phyloP scores from a whole-genome alignment of 495 filamentous ascomycete genomes.

The Xylaria acuta region DNA sequence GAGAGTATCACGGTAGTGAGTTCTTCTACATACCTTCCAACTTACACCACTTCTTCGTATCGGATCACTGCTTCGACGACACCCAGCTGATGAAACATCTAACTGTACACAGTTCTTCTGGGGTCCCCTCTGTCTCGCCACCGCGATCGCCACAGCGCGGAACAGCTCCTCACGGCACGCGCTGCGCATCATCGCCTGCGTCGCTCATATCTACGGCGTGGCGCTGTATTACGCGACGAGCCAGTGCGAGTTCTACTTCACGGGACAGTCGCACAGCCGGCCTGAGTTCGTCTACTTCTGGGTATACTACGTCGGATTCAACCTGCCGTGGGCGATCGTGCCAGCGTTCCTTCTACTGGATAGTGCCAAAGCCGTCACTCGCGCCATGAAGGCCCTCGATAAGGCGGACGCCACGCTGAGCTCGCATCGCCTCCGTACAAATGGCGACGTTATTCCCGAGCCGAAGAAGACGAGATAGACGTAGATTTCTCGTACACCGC shows the following conservation, averaged over 20 bases:
- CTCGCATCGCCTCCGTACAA: conserved; percentile 29
- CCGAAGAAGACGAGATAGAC: conserved; percentile 36
- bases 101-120: conserved; percentile 56
- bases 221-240: conserved; percentile 85
- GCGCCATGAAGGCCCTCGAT: conserved; percentile 52
- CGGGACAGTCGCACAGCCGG: conserved; percentile 67
- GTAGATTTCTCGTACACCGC: neutral
- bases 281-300: conserved; percentile 86
- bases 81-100: conserved; percentile 9
- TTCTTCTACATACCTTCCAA: conserved; percentile 1
- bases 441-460: conserved; percentile 14
- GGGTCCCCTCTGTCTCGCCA: conserved; percentile 80
- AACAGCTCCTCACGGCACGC: conserved; percentile 67
- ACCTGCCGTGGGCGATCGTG: conserved; percentile 84
- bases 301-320: conserved; percentile 87
- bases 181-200: conserved; percentile 72
- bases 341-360: conserved; percentile 63
- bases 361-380: conserved; percentile 56
- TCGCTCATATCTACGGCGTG: conserved; percentile 87
- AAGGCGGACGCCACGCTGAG: conserved; percentile 40
- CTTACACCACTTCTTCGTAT: neutral
- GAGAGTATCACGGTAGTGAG: conserved; percentile 81
- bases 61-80: no score
- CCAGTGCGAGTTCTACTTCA: conserved; percentile 67
- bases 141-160: conserved; percentile 65